These are phyloP conservation scores for Eudorina sp. DNA, from an alignment of 139 green algal genomes.

Conservation along the genomic window DNA sequence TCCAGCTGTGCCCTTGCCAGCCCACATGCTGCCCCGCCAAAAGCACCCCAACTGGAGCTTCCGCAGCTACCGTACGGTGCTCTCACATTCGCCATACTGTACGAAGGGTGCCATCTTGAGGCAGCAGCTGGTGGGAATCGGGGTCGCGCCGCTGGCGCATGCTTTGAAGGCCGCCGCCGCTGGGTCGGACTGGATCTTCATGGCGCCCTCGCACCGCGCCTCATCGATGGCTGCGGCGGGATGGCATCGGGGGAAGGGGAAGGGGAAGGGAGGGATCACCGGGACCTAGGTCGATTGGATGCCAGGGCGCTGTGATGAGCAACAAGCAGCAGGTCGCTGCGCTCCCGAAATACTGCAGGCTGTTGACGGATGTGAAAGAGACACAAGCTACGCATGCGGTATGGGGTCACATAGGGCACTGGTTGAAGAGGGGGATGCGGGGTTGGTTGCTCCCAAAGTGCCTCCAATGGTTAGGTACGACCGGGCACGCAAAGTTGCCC, in stretches of 20 bases:
- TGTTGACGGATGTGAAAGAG: too few relatives aligned
- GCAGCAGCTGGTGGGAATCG: conserved; percentile 14
- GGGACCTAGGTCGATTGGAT: neutral
- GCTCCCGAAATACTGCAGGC: neutral
- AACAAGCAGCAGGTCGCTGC: neutral
- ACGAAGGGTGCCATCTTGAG: conserved; percentile 10
- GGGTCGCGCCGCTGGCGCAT: neutral
- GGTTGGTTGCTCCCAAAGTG: too few relatives aligned
- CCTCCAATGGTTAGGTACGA: too few relatives aligned
- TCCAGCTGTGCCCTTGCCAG: neutral
- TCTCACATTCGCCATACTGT: conserved; percentile 36
- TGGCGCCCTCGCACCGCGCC: neutral
- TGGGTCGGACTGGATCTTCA: neutral
- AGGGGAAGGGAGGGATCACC: neutral
- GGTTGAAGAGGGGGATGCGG: too few relatives aligned
- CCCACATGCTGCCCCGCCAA: neutral
- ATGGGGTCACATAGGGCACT: neutral
- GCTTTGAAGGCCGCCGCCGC: neutral
- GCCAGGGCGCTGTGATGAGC: neutral
- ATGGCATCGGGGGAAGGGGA: neutral
- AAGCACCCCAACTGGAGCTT: neutral
- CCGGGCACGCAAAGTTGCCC: too few relatives aligned
- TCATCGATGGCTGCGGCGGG: conserved; percentile 4
- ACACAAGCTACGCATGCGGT: neutral
- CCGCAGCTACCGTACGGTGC: neutral